phyloP scores from a whole-genome alignment of 441 rosid species.

The Syzygium malaccense region DNA sequence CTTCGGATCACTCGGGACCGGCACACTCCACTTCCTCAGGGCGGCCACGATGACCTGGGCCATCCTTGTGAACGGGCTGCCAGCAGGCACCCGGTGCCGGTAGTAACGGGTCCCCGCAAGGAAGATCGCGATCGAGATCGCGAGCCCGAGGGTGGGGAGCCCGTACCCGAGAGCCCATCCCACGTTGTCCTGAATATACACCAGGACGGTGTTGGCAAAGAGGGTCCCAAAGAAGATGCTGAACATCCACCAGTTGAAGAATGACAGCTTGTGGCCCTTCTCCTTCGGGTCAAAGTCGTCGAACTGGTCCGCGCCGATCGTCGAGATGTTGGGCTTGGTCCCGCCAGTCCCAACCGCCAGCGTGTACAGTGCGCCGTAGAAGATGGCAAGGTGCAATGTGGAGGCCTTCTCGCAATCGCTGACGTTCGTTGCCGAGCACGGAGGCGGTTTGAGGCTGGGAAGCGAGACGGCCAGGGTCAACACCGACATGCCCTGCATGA shows the following conservation, averaged over 20 bases:
- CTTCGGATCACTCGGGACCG: constrained; percentile 33
- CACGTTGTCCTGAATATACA: constrained; percentile 85
- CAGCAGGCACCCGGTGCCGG: constrained; percentile 58
- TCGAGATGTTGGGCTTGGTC: constrained; percentile 88
- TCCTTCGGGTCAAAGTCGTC: constrained; percentile 78
- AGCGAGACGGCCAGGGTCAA: constrained; percentile 73
- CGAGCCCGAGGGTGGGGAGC: constrained; percentile 66
- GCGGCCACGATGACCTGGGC: constrained; percentile 73
- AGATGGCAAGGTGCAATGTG: constrained; percentile 45
- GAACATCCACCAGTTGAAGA: constrained; percentile 99
- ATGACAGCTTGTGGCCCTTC: constrained; percentile 66
- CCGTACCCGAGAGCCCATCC: constrained; percentile 81
- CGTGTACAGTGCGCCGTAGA: constrained; percentile 64
- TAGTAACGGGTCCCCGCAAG: constrained; percentile 66
- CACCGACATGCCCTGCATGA: constrained; percentile 60
- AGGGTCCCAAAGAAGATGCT: constrained; percentile 87
- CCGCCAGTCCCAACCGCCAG: constrained; percentile 83
- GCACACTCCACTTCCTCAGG: constrained; percentile 37
- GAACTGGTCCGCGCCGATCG: constrained; percentile 88
- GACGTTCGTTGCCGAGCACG: constrained; percentile 22
- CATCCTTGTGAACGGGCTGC: constrained; percentile 77
- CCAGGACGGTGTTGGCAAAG: constrained; percentile 73
- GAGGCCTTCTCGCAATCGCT: constrained; percentile 51
- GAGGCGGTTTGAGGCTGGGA: constrained; percentile 61
- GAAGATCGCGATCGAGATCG: constrained; percentile 50